Base-by-base conservation (phyloP, 805 yeast genomes). In the Ogataea nonfermentans region DNA sequence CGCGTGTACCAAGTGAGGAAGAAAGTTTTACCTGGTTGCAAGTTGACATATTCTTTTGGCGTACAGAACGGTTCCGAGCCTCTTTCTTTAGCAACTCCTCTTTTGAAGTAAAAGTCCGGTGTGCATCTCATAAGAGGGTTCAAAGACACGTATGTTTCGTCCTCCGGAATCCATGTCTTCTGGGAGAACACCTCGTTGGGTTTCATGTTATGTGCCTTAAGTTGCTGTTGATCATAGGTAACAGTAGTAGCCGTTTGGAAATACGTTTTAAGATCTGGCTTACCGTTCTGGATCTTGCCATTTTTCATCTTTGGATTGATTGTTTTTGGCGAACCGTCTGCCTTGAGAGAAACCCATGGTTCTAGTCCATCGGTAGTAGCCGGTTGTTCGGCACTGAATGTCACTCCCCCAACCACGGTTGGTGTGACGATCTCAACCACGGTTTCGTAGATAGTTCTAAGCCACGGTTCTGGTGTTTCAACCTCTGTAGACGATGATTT, bases 121-220 rank as follows among this genome's bases (percentile, higher is more conserved):
- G 89, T 84, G 65, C 96, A 88, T 63, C 96, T 73, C 55, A 86
- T 73, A 34, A 88, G 60, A 0, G 96, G 96, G 55, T 81, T 84
- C 57, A 88, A 67, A 13, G 73, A 65, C 19, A 78, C 81, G 53
- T 85, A 82, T 0, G 85, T 78, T n/a, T 72, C 71, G 59, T 85
- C 95, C 61, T 87, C 95, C 4, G 76, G 80, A 15, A 74, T 56
- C 52, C 58, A 72, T 14, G 62, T 54, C 29, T 75, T 78, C 49
- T 87, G 87, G 40, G 68, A 73, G 52, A 72, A 75, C 1, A 65
- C 55, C 19, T 79, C 83, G 48, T 70, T 81, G 1, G 77, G 79
- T 15, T 67, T 76, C 81, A 84, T 73, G 55, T 84, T 83, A 47
- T 83, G 87, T 2, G 89, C 91, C 52, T 81, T 71, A 55, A 84